Percentiles rank a stretch among this genome's conserved stretches.
Evolutionary conservation across 2,329 filamentous ascomycete species (phyloP).

Genomic region (Pseudogymnoascus sp.): DNA sequence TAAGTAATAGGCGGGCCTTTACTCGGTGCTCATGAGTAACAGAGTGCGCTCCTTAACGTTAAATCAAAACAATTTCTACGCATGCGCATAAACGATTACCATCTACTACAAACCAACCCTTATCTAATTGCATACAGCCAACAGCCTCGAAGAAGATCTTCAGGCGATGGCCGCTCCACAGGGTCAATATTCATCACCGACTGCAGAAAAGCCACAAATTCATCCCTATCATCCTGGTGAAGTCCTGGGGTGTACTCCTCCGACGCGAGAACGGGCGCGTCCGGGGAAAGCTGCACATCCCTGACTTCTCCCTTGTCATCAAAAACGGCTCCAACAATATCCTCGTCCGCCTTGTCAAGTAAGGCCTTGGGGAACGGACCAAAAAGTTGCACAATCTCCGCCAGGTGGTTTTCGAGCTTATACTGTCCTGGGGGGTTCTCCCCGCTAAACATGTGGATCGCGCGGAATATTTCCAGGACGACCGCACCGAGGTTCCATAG

Average conservation of each 20-base stretch:
- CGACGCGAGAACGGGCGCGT: background rate
- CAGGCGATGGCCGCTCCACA: slow-evolving; percentile 5
- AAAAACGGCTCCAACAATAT: slow-evolving; percentile 8
- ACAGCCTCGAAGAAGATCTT: too few relatives aligned
- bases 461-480: slow-evolving; percentile 14
- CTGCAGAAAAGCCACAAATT: slow-evolving; percentile 9
- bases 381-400: slow-evolving; percentile 16
- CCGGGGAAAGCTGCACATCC: background rate
- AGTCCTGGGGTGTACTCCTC: background rate
- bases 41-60: background rate
- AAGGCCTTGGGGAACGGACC: slow-evolving; percentile 17
- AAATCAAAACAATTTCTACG: background rate
- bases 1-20: background rate
- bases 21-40: background rate
- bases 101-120: too few relatives aligned
- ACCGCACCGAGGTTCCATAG: slow-evolving; percentile 21
- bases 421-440: slow-evolving; percentile 11
- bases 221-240: slow-evolving; percentile 2
- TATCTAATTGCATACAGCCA: too few relatives aligned
- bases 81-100: background rate
- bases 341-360: slow-evolving; percentile 14
- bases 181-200: slow-evolving; percentile 12
- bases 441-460: slow-evolving; percentile 18
- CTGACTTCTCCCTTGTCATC: slow-evolving; percentile 9
- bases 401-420: slow-evolving; percentile 12